These are phyloP conservation scores for carrot (Daucus carota) DNA, from an alignment of 129 eudicot genomes.

Conservation along the genomic window DNA sequence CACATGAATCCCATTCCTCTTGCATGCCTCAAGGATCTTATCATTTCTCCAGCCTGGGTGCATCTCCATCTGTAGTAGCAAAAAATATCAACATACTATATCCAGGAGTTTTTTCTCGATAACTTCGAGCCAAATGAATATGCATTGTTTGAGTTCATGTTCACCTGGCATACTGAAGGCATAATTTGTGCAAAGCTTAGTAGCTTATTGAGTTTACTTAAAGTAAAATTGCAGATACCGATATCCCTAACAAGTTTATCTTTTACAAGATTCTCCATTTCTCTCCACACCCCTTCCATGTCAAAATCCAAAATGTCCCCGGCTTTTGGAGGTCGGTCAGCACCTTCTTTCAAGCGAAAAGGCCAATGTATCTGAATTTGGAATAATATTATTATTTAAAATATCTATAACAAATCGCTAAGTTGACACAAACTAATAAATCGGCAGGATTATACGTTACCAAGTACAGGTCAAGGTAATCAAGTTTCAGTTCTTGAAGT, in stretches of 20 bases:
- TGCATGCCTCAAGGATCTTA: slow-evolving; percentile 64
- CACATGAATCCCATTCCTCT: slow-evolving; percentile 52
- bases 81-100: background rate
- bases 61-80: slow-evolving; percentile 56
- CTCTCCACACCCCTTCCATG: slow-evolving; percentile 86
- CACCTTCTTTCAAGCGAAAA: slow-evolving; percentile 51
- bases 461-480: slow-evolving; percentile 69
- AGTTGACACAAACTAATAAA: background rate
- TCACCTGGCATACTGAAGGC: slow-evolving; percentile 77
- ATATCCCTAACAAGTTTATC: slow-evolving; percentile 50
- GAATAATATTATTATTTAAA: background rate
- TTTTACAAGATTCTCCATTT: slow-evolving; percentile 59
- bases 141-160: background rate
- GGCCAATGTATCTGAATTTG: slow-evolving; percentile 62
- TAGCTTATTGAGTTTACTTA: slow-evolving; percentile 48
- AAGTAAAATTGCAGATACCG: slow-evolving; percentile 53
- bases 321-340: slow-evolving; percentile 52
- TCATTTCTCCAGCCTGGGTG: slow-evolving; percentile 80
- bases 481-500: slow-evolving; percentile 50
- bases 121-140: background rate
- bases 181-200: slow-evolving; percentile 41
- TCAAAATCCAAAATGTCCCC: slow-evolving; percentile 52
- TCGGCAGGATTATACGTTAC: slow-evolving; percentile 16
- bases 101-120: background rate
- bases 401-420: background rate